These are phyloP conservation scores for Blastobotrys ciferrii DNA, from an alignment of 1,139 yeast genomes.

Conservation along the genomic window DNA sequence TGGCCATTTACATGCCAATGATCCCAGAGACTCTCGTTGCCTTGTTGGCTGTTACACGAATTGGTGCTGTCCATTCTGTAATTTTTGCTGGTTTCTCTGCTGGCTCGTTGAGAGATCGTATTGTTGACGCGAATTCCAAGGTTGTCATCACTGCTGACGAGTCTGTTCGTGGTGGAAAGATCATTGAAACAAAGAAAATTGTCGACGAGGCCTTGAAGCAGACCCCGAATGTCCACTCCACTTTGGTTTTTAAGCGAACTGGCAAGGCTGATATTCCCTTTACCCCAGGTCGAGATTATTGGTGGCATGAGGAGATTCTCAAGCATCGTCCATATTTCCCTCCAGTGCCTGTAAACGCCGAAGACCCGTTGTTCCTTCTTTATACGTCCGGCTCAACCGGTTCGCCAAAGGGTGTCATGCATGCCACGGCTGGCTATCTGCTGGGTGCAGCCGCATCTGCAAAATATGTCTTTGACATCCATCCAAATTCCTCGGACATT, in stretches of 20 bases:
- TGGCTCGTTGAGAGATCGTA: constrained; percentile 89
- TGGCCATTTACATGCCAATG: constrained; percentile 96
- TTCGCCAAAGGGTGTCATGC: constrained; percentile 97
- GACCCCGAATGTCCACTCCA: constrained; percentile 79
- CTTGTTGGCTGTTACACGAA: constrained; percentile 88
- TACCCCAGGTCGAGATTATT: constrained; percentile 81
- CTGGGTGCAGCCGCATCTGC: constrained; percentile 95
- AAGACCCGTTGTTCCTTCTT: constrained; percentile 89
- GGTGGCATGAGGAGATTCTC: constrained; percentile 87
- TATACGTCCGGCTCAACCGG: constrained; percentile 98
- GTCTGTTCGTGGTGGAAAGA: constrained; percentile 95
- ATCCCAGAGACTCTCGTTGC: constrained; percentile 93
- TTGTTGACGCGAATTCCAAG: constrained; percentile 81
- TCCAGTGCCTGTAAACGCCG: constrained; percentile 83
- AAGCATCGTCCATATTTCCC: constrained; percentile 84
- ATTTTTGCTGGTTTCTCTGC: constrained; percentile 96
- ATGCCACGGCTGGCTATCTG: constrained; percentile 89
- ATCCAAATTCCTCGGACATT: constrained; percentile 63
- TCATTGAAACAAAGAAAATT: constrained; percentile 84
- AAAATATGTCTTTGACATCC: constrained; percentile 89
- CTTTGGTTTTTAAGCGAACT: constrained; percentile 84
- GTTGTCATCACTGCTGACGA: constrained; percentile 94
- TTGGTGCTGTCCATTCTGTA: constrained; percentile 96
- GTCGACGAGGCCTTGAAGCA: constrained; percentile 87
- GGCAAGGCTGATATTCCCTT: constrained; percentile 65